Conservation (phyloP, 208 protist species). For the Trichomonas gallinae region DNA sequence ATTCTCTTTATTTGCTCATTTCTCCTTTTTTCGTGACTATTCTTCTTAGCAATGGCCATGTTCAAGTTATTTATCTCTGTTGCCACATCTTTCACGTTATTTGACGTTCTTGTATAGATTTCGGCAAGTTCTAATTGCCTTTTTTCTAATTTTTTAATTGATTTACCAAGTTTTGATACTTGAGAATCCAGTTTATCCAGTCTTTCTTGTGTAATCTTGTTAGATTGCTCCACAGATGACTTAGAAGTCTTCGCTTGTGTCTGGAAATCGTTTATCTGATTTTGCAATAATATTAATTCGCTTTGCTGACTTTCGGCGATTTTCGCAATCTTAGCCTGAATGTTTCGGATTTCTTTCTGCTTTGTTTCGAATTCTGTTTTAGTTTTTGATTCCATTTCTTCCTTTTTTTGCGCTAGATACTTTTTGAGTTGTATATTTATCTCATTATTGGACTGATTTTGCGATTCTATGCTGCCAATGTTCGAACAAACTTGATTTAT, state of each 20-base stretch:
- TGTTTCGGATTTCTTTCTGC: not conserved
- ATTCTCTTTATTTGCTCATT: not conserved
- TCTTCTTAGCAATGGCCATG: not conserved
- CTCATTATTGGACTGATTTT: not conserved
- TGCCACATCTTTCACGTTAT: not conserved
- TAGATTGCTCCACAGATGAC: not conserved
- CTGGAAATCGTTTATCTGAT: not conserved
- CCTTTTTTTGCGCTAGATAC: not conserved
- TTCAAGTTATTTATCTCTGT: not conserved
- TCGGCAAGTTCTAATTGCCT: not conserved
- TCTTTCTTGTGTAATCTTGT: not conserved
- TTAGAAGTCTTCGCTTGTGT: not conserved
- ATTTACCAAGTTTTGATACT: not conserved
- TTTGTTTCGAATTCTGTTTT: not conserved
- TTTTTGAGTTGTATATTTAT: not conserved
- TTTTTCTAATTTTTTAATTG: not conserved
- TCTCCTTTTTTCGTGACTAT: not conserved
- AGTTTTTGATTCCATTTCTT: not conserved
- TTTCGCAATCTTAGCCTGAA: not conserved
- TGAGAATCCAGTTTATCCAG: not conserved
- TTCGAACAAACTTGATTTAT: not conserved
- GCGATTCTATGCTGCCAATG: not conserved
- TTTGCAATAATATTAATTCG: not conserved
- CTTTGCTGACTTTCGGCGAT: not conserved
- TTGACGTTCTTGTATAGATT: not conserved